These are phyloP conservation scores for Penicillium simplicissimum DNA, from an alignment of 495 filamentous ascomycete genomes.

Conservation along the genomic window DNA sequence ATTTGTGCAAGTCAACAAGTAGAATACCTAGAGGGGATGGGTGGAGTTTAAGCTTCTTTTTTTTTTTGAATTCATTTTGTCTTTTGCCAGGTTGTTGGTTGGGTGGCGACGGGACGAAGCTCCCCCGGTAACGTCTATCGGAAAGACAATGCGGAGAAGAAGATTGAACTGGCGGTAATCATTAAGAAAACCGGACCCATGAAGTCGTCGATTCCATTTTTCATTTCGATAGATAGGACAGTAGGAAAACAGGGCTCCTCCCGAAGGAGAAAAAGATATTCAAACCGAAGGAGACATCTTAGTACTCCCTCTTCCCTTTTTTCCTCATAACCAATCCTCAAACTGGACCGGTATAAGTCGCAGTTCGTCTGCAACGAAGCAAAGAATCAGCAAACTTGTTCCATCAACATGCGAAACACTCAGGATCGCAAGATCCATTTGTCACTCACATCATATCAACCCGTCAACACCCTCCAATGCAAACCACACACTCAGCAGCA, in stretches of 20 bases:
- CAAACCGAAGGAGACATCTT: conserved; percentile 23
- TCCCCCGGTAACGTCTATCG: conserved; percentile 3
- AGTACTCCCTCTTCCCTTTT: conserved; percentile 26
- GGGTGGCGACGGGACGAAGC: background rate
- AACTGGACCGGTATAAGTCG: conserved; percentile 34
- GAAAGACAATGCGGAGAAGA: conserved; percentile 17
- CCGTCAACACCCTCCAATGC: conserved; percentile 29
- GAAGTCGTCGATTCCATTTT: conserved; percentile 42
- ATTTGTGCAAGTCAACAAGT: conserved; percentile 9
- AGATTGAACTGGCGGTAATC: conserved; percentile 5
- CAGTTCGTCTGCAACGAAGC: conserved; percentile 26
- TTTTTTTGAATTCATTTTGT: conserved; percentile 19
- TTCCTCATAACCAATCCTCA: conserved; percentile 32
- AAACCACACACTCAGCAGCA: conserved; percentile 18
- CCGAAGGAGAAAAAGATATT: conserved; percentile 26
- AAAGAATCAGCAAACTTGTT: background rate
- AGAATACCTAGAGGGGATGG: conserved; percentile 5
- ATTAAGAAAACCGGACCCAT: conserved; percentile 15
- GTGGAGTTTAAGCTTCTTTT: conserved; percentile 4
- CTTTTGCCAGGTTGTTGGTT: conserved; percentile 2
- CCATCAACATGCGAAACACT: background rate
- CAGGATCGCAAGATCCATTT: background rate
- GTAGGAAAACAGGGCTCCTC: conserved; percentile 33
- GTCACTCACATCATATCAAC: conserved; percentile 38
- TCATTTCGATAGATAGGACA: conserved; percentile 36